A percentile compares a stretch with the other conserved stretches of the same genome.
phyloP scores from a whole-genome alignment of 768 basidiomycete genomes.

The Coprinopsis cinerea region DNA sequence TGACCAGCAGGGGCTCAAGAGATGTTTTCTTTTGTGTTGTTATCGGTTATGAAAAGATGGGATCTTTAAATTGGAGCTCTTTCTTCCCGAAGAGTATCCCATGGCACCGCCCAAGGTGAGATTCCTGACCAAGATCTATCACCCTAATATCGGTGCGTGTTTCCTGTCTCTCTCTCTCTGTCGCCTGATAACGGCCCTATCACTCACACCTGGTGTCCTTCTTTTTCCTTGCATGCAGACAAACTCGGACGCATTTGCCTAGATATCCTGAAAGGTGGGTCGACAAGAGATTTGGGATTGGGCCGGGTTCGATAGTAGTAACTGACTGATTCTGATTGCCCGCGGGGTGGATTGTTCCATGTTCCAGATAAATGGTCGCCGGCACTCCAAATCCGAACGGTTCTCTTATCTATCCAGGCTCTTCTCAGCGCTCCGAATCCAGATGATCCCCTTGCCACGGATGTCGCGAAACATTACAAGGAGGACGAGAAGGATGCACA shows the following conservation, averaged over 20 bases:
- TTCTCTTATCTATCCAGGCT: constrained; percentile 95
- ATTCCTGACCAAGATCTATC: constrained; percentile 97
- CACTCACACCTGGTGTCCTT: constrained; percentile 3
- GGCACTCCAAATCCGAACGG: constrained; percentile 96
- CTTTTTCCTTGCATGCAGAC: constrained; percentile 46
- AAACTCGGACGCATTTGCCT: constrained; percentile 98
- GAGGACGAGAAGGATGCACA: constrained; percentile 93
- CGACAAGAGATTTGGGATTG: too few species aligned
- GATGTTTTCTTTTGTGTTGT: background rate
- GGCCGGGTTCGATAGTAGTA: constrained; percentile 16
- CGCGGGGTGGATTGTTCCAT: background rate
- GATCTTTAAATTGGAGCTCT: constrained; percentile 92
- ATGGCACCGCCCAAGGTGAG: constrained; percentile 99
- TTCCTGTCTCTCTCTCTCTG: background rate
- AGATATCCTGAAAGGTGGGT: constrained; percentile 96
- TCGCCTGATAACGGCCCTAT: background rate
- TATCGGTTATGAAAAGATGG: too few species aligned
- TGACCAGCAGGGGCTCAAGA: background rate
- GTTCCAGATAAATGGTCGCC: constrained; percentile 96
- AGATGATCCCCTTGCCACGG: constrained; percentile 90
- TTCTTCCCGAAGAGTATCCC: constrained; percentile 98
- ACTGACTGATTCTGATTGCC: background rate
- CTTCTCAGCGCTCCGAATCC: constrained; percentile 94
- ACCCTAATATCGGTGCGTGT: constrained; percentile 93
- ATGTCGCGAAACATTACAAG: constrained; percentile 98